A percentile compares a stretch with the other conserved stretches of the same genome.
These are phyloP conservation scores for Candida gorgasii DNA, from an alignment of 805 yeast genomes.

Conservation along the genomic window DNA sequence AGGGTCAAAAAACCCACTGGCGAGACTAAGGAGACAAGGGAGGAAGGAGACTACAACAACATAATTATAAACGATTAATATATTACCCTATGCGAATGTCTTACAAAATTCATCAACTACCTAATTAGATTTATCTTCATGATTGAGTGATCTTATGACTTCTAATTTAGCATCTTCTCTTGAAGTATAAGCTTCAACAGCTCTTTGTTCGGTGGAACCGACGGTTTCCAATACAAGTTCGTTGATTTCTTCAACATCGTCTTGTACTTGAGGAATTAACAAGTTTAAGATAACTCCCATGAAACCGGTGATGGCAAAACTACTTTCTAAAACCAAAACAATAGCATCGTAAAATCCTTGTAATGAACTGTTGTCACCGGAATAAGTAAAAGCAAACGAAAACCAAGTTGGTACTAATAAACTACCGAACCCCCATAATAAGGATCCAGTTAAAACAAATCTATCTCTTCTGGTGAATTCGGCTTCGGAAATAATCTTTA, in stretches of 20 bases:
- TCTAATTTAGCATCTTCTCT: conserved; percentile 35
- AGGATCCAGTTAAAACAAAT: conserved; percentile 65
- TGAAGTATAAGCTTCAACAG: conserved; percentile 30
- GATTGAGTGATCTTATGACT: conserved; percentile 18
- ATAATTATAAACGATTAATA: too few relatives aligned
- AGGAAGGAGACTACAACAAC: too few relatives aligned
- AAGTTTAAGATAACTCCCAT: conserved; percentile 62
- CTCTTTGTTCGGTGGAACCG: conserved; percentile 42
- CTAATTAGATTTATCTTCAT: neutral
- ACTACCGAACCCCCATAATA: conserved; percentile 68
- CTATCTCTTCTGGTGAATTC: conserved; percentile 74
- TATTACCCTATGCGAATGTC: conserved; percentile 2
- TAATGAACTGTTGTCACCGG: conserved; percentile 57
- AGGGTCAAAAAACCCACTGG: too few relatives aligned
- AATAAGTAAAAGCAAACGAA: conserved; percentile 60
- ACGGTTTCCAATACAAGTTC: conserved; percentile 46
- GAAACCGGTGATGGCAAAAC: conserved; percentile 70
- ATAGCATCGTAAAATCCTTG: conserved; percentile 69
- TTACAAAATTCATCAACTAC: neutral
- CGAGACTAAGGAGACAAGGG: too few relatives aligned
- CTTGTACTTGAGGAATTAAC: conserved; percentile 58
- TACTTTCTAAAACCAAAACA: conserved; percentile 67
- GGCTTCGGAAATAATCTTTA: conserved; percentile 61
- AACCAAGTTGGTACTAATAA: conserved; percentile 68
- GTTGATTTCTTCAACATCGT: conserved; percentile 48